A percentile compares a stretch with the other conserved stretches of the same genome.
phyloP scores from a whole-genome alignment of 179 eudicot species.

The Actinidia chinensis region DNA sequence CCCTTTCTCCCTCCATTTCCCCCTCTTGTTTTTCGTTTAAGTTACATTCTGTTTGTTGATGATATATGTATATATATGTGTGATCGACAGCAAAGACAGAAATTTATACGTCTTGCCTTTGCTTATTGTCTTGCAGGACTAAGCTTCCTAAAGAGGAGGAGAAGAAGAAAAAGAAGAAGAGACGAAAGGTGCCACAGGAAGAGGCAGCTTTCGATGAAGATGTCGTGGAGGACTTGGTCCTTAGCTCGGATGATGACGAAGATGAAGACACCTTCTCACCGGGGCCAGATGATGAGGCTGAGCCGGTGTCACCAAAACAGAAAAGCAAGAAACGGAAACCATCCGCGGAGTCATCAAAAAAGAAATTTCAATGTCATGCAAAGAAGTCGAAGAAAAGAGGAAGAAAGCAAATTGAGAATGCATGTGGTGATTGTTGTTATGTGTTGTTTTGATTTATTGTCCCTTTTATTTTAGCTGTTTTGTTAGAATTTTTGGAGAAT shows the following conservation, averaged over 20 bases:
- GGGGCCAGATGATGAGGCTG: slow-evolving; percentile 25
- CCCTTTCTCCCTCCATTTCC: slow-evolving; percentile 12
- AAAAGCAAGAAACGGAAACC: slow-evolving; percentile 38
- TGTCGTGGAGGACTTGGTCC: slow-evolving; percentile 79
- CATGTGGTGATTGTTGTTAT: background rate
- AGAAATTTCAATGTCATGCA: slow-evolving; percentile 29
- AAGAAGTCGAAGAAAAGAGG: slow-evolving; percentile 62
- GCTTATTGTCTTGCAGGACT: slow-evolving; percentile 31
- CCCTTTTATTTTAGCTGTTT: too few relatives aligned
- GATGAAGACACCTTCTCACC: slow-evolving; percentile 32
- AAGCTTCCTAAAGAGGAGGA: slow-evolving; percentile 35
- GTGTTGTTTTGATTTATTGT: too few relatives aligned
- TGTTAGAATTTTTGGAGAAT: too few relatives aligned
- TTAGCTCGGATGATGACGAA: slow-evolving; percentile 87
- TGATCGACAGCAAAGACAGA: too few relatives aligned
- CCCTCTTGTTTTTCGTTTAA: background rate
- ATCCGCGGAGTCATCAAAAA: slow-evolving; percentile 30
- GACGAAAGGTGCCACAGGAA: slow-evolving; percentile 11
- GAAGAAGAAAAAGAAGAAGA: slow-evolving; percentile 55
- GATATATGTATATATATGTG: too few relatives aligned
- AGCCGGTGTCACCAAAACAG: slow-evolving; percentile 29
- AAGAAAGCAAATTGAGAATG: slow-evolving; percentile 43
- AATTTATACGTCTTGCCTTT: background rate
- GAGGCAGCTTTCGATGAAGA: slow-evolving; percentile 64
- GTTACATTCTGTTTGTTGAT: background rate